Conservation (phyloP, 208 protist genomes). For the Phytomonas francai region DNA sequence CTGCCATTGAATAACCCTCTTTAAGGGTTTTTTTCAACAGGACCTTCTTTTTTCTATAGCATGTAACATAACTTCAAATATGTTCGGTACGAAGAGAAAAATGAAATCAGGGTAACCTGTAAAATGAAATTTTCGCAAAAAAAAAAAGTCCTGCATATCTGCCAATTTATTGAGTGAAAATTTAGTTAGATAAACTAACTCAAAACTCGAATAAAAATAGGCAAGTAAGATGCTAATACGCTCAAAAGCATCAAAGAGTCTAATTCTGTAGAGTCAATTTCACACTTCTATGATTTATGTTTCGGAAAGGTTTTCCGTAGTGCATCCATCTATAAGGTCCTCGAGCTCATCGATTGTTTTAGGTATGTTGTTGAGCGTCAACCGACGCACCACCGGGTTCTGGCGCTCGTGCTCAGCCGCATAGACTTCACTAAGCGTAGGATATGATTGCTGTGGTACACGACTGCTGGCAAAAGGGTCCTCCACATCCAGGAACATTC, state of each 20-base stretch:
- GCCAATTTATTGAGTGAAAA: not conserved
- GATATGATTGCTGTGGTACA: constrained; percentile 30
- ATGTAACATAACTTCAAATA: not conserved
- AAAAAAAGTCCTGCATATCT: not conserved
- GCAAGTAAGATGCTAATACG: not conserved
- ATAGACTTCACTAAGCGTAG: constrained; percentile 25
- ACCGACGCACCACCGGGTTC: constrained; percentile 54
- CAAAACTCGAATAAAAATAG: not conserved
- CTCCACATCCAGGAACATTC: constrained; percentile 88
- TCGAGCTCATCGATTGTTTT: constrained; percentile 72
- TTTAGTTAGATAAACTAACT: not conserved
- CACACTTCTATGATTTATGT: not conserved
- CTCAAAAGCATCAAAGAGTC: not conserved
- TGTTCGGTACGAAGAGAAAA: not conserved
- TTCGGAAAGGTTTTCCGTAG: not conserved
- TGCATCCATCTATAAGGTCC: constrained; percentile 47
- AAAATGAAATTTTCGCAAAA: not conserved
- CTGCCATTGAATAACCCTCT: not conserved
- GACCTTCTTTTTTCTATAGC: not conserved
- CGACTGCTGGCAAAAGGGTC: constrained; percentile 71
- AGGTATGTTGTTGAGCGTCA: constrained; percentile 47
- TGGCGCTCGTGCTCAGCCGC: constrained; percentile 15
- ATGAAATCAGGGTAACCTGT: not conserved
- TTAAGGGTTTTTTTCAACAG: not conserved
- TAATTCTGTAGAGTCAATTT: not conserved